Evolutionary conservation across 441 rosid genomes (phyloP).

Genomic region (Populus hybrid): DNA sequence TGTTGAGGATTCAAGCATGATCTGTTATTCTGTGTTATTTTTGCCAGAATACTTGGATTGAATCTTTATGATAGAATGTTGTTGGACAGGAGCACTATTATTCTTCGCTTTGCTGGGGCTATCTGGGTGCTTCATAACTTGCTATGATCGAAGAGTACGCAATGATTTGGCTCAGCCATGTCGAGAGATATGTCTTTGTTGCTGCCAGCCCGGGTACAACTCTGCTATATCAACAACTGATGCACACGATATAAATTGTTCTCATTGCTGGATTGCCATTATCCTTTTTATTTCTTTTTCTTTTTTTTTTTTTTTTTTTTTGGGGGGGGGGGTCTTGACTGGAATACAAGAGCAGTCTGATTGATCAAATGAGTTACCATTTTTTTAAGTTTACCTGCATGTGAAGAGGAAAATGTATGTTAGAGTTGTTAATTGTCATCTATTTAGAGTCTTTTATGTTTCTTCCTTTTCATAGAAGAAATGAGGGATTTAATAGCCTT

Average conservation of each 20-base stretch:
- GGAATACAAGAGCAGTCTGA: too few relatives aligned
- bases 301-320: too few relatives aligned
- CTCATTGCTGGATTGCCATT: not conserved
- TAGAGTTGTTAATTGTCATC: too few relatives aligned
- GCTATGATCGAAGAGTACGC: constrained; percentile 97
- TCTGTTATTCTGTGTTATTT: not conserved
- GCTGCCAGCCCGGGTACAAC: constrained; percentile 98
- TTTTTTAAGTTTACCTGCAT: not conserved
- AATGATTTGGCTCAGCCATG: constrained; percentile 98
- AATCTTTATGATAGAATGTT: constrained; percentile 7
- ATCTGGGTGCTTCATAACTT: constrained; percentile 98
- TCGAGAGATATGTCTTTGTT: constrained; percentile 94
- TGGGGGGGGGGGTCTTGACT: too few relatives aligned
- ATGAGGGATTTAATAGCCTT: too few relatives aligned
- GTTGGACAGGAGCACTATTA: constrained; percentile 77
- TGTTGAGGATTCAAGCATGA: not conserved
- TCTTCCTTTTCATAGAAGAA: too few relatives aligned
- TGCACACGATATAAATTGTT: not conserved
- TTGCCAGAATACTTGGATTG: not conserved
- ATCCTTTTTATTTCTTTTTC: too few relatives aligned
- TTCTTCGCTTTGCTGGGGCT: constrained; percentile 98
- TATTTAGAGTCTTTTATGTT: too few relatives aligned
- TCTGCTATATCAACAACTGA: constrained; percentile 13
- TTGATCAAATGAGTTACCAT: too few relatives aligned
- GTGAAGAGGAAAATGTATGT: too few relatives aligned